phyloP scores from a whole-genome alignment of 2,329 filamentous ascomycete species.

The Mollisiaceae sp. region DNA sequence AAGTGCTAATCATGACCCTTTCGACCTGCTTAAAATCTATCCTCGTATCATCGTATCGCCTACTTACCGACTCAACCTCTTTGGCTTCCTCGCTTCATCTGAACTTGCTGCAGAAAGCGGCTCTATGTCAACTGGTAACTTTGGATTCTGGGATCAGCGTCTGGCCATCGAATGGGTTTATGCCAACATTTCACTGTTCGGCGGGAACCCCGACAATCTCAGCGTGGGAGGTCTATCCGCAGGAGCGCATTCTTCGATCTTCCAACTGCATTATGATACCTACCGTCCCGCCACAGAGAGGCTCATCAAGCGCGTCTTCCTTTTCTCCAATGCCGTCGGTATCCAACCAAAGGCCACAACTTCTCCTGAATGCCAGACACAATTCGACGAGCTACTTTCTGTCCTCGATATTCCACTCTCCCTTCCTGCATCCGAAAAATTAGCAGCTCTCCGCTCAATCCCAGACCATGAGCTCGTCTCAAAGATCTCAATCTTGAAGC shows the following conservation, averaged over 20 bases:
- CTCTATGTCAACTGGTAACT: slow-evolving; percentile 58
- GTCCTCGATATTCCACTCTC: neutral
- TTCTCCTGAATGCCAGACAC: neutral
- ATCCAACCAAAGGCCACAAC: neutral
- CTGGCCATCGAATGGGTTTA: slow-evolving; percentile 64
- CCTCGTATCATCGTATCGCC: slow-evolving; percentile 46
- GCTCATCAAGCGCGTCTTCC: slow-evolving; percentile 6
- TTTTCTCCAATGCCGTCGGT: slow-evolving; percentile 1
- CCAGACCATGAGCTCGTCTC: neutral
- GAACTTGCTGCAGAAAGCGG: slow-evolving; percentile 21
- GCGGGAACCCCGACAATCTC: slow-evolving; percentile 68
- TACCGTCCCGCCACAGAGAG: neutral
- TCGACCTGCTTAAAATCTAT: slow-evolving; percentile 37
- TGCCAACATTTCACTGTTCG: slow-evolving; percentile 64
- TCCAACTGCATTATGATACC: slow-evolving; percentile 1
- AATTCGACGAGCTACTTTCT: neutral
- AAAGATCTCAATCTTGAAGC: neutral
- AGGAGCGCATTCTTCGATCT: slow-evolving; percentile 45
- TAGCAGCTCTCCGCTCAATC: neutral
- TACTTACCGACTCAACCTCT: slow-evolving; percentile 48
- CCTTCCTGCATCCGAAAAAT: neutral
- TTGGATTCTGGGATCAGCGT: slow-evolving; percentile 69
- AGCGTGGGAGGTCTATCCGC: slow-evolving; percentile 69
- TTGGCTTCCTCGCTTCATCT: slow-evolving; percentile 14
- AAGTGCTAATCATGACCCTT: neutral